Evolutionary conservation across 345 rosid genomes (phyloP).

Genomic region (Rhodamnia rubescens): DNA sequence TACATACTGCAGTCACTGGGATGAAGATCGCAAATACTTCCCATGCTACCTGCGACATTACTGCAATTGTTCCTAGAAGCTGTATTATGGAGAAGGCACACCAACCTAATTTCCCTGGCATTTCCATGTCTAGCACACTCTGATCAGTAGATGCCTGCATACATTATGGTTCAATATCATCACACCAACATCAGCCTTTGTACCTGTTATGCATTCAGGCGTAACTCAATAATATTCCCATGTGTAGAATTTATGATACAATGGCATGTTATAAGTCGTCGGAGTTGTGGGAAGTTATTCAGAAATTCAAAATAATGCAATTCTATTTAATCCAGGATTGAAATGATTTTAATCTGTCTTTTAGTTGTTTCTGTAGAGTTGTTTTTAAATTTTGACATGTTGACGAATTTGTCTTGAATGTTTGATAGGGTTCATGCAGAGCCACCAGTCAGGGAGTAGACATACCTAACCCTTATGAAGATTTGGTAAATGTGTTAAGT

Average conservation of each 20-base stretch:
- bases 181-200: background rate
- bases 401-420: background rate
- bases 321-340: background rate
- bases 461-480: background rate
- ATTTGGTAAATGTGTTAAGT: background rate
- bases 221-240: background rate
- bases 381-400: background rate
- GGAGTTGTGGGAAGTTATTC: background rate
- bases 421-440: background rate
- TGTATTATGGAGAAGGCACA: conserved; percentile 86
- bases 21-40: conserved; percentile 89
- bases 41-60: conserved; percentile 97
- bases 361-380: background rate
- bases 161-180: background rate
- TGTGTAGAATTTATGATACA: background rate
- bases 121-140: conserved; percentile 82
- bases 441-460: background rate
- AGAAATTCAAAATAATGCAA: background rate
- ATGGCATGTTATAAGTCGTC: background rate
- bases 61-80: conserved; percentile 67
- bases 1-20: conserved; percentile 89
- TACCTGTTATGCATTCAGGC: background rate
- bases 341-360: background rate
- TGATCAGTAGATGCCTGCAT: conserved; percentile 85
- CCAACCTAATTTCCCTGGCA: conserved; percentile 76